phyloP scores from a whole-genome alignment of 1,284 basidiomycete species.

The Phylloboletellus chloephorus region DNA sequence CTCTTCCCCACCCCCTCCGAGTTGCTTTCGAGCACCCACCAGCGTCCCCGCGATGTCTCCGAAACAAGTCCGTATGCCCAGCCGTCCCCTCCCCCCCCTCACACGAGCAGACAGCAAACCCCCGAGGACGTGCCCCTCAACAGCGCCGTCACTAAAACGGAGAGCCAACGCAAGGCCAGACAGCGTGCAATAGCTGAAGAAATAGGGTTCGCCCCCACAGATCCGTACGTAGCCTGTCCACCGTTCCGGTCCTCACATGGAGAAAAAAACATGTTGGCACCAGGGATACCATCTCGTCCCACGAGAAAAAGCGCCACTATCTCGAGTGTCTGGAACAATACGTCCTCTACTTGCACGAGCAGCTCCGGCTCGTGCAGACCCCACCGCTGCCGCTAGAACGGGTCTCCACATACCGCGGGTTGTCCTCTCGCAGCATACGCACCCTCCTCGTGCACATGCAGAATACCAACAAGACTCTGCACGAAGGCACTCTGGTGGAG shows the following conservation, averaged over 20 bases:
- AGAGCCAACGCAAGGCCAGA: conserved; percentile 49
- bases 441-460: conserved; percentile 63
- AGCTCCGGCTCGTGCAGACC: conserved; percentile 46
- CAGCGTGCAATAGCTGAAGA: conserved; percentile 48
- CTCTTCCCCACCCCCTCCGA: conserved; percentile 64
- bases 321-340: conserved; percentile 68
- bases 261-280: neutral
- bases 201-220: conserved; percentile 52
- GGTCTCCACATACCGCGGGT: conserved; percentile 48
- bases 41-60: conserved; percentile 8
- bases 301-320: conserved; percentile 71
- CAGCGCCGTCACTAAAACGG: conserved; percentile 24
- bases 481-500: conserved; percentile 43
- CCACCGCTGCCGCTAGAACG: conserved; percentile 50
- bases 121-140: conserved; percentile 12
- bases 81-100: conserved; percentile 15
- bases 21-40: conserved; percentile 44
- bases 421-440: conserved; percentile 54
- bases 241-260: neutral
- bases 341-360: conserved; percentile 57
- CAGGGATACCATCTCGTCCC: conserved; percentile 64
- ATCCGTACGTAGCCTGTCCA: conserved; percentile 44
- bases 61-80: conserved; percentile 6
- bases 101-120: conserved; percentile 10
- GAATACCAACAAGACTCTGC: conserved; percentile 44